Conservation (phyloP, 1,284 basidiomycete genomes). For the Ganoderma meredithae region DNA sequence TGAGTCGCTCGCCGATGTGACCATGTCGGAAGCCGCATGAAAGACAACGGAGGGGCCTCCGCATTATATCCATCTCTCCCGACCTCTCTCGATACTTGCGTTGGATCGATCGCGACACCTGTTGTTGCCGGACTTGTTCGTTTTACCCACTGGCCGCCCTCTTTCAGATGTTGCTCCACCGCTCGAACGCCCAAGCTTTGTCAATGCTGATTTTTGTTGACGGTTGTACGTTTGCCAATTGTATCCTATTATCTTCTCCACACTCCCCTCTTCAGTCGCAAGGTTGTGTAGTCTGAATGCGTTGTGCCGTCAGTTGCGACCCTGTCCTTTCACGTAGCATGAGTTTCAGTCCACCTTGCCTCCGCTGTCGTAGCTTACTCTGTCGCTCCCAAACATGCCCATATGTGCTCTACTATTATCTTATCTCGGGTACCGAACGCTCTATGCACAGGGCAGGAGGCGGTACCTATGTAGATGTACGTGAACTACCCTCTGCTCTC, state of each 20-base stretch:
- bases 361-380: conserved; percentile 17
- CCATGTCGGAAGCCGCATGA: conserved; percentile 52
- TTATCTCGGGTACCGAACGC: conserved; percentile 4
- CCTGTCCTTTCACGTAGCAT: background rate
- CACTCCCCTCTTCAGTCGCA: conserved; percentile 12
- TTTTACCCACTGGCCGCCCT: background rate
- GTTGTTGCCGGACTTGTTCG: background rate
- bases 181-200: conserved; percentile 17
- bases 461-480: conserved; percentile 15
- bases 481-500: conserved; percentile 10
- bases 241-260: conserved; percentile 32
- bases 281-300: conserved; percentile 14
- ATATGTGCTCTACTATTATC: conserved; percentile 5
- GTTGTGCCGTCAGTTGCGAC: conserved; percentile 25
- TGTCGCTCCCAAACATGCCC: background rate
- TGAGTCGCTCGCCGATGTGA: conserved; percentile 50
- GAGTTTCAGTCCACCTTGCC: conserved; percentile 12
- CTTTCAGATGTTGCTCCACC: conserved; percentile 10
- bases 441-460: background rate
- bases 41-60: background rate
- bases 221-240: conserved; percentile 32
- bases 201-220: conserved; percentile 25
- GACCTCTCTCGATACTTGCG: background rate
- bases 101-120: background rate
- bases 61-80: conserved; percentile 4